Conservation (phyloP, 2,329 filamentous ascomycete genomes). For the Colletotrichum lentis region DNA sequence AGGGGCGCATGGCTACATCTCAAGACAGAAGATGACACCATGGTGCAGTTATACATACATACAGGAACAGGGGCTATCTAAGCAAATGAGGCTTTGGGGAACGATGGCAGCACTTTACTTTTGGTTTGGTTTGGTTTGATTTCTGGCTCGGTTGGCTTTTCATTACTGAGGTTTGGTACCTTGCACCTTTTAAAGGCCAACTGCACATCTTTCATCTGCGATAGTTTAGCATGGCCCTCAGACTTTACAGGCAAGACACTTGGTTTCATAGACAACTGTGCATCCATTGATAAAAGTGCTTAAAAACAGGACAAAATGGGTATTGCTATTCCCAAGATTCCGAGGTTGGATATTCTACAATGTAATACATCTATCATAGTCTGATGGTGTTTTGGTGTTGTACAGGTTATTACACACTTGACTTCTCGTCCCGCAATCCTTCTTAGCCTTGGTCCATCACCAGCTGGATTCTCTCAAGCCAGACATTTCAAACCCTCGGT, state of each 20-base stretch:
- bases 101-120: background rate
- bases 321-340: background rate
- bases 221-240: background rate
- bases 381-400: background rate
- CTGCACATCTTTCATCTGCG: background rate
- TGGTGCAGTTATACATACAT: background rate
- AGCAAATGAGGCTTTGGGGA: background rate
- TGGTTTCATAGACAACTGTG: background rate
- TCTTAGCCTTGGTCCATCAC: background rate
- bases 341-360: slow-evolving; percentile 7
- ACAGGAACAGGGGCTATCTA: background rate
- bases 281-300: background rate
- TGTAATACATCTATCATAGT: slow-evolving; percentile 3
- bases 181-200: too few relatives aligned
- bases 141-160: background rate
- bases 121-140: background rate
- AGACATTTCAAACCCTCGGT: background rate
- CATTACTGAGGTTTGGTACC: background rate
- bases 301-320: background rate
- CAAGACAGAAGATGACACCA: too few relatives aligned
- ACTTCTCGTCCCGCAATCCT: background rate
- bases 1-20: too few relatives aligned
- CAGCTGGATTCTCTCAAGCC: background rate
- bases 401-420: slow-evolving; percentile 16
- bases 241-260: background rate